Evolutionary conservation across 257 asterid genomes (phyloP).

Genomic region (Solanum rostratum): DNA sequence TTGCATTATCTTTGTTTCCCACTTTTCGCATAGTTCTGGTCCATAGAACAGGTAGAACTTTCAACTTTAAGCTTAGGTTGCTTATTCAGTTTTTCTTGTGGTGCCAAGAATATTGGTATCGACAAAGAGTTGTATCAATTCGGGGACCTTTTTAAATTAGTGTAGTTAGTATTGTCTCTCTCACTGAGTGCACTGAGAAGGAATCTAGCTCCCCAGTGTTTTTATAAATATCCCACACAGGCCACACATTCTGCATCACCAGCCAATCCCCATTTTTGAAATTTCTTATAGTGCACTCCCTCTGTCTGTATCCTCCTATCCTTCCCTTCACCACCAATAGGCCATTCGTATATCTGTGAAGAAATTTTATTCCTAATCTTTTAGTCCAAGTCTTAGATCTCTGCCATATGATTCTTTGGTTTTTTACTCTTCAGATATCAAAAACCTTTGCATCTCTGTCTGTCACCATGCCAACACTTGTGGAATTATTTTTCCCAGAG

Average conservation of each 20-base stretch:
- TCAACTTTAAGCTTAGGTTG: not conserved
- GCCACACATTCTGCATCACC: not conserved
- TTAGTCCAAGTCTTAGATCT: not conserved
- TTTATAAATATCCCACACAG: not conserved
- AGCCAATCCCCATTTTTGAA: not conserved
- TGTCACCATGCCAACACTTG: not conserved
- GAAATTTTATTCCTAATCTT: not conserved
- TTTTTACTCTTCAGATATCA: not conserved
- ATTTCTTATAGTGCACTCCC: not conserved
- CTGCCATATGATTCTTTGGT: not conserved
- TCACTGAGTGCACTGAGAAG: not conserved
- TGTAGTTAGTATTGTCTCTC: not conserved
- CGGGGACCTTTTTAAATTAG: not conserved
- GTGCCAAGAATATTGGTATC: not conserved
- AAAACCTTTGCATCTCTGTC: not conserved
- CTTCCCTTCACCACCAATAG: not conserved
- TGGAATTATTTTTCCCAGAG: not conserved
- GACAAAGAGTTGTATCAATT: not conserved
- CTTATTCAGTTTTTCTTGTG: not conserved
- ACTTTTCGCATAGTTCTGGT: not conserved
- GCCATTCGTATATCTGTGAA: not conserved
- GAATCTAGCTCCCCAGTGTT: not conserved
- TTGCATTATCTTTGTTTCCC: not conserved
- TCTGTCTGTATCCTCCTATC: not conserved
- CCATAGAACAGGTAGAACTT: not conserved